phyloP scores from a whole-genome alignment of 2,329 filamentous ascomycete species.

The Curvularia eragrostidis region DNA sequence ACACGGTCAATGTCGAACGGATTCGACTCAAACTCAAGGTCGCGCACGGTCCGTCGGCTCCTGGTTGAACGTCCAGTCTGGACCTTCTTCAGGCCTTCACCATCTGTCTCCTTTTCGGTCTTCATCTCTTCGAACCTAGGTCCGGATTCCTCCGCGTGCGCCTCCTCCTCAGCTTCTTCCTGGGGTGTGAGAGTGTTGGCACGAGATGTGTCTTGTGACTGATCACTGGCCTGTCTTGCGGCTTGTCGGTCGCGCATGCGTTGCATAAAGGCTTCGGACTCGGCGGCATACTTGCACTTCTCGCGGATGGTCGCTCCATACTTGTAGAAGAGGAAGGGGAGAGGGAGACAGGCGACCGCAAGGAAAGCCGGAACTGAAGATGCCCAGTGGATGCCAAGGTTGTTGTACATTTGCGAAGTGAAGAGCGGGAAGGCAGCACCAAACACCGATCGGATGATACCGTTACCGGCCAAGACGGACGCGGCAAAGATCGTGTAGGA shows the following conservation, averaged over 20 bases:
- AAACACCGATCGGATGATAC: conserved; percentile 77
- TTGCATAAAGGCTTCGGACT: conserved; percentile 68
- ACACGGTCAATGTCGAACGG: conserved; percentile 59
- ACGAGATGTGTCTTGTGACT: conserved; percentile 34
- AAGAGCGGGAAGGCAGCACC: conserved; percentile 84
- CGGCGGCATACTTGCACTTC: conserved; percentile 72
- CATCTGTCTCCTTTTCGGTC: conserved; percentile 42
- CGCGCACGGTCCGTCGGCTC: conserved; percentile 34
- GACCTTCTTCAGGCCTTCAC: conserved; percentile 37
- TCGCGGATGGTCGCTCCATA: conserved; percentile 70
- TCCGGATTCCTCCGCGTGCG: conserved; percentile 31
- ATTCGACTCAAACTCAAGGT: conserved; percentile 50
- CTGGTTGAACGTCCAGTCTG: conserved; percentile 39
- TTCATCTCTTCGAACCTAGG: conserved; percentile 51
- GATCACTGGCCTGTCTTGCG: conserved; percentile 19
- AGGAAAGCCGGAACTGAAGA: conserved; percentile 76
- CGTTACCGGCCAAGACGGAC: conserved; percentile 77
- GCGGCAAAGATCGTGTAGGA: conserved; percentile 76
- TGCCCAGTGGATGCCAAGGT: conserved; percentile 73
- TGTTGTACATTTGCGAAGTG: conserved; percentile 66
- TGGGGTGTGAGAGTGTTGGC: conserved; percentile 31
- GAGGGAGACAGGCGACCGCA: conserved; percentile 72
- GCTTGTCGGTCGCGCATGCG: conserved; percentile 50
- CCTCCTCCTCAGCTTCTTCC: conserved; percentile 41
- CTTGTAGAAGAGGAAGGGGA: conserved; percentile 78